Percentiles rank a stretch among this genome's conserved stretches.
phyloP scores from a whole-genome alignment of 306 rosid genomes.

The Dryas octopetala region DNA sequence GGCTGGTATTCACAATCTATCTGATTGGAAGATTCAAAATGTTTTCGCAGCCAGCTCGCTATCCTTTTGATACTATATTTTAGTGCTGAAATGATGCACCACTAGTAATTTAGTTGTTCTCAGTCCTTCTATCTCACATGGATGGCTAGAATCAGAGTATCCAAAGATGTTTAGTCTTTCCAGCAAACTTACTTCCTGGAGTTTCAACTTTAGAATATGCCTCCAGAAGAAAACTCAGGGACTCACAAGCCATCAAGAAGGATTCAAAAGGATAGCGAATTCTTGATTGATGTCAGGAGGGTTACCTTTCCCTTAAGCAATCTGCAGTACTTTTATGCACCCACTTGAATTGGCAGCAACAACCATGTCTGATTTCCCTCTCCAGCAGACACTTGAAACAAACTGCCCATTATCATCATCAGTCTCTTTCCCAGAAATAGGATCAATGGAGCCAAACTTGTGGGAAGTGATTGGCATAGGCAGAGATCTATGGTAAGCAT shows the following conservation, averaged over 20 bases:
- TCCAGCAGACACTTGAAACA: constrained; percentile 98
- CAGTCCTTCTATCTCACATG: constrained; percentile 11
- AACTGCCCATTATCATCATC: constrained; percentile 81
- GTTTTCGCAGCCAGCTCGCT: not conserved
- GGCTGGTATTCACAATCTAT: not conserved
- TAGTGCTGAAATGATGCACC: constrained; percentile 11
- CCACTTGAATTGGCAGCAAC: constrained; percentile 93
- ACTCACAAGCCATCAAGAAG: constrained; percentile 16
- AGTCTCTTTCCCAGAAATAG: constrained; percentile 80
- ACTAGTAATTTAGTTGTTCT: not conserved
- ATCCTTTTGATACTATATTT: not conserved
- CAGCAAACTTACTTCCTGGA: constrained; percentile 11
- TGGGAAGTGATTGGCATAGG: constrained; percentile 85
- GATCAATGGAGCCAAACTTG: constrained; percentile 82
- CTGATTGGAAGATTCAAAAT: constrained; percentile 5
- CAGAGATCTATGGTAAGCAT: constrained; percentile 72
- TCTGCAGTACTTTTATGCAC: constrained; percentile 77
- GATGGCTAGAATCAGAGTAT: constrained; percentile 26
- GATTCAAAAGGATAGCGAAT: not conserved
- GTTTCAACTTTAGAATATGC: constrained; percentile 22
- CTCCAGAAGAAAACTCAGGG: constrained; percentile 22
- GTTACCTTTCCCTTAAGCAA: constrained; percentile 50
- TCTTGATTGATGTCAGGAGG: constrained; percentile 10
- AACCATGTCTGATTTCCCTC: constrained; percentile 74
- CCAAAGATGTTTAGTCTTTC: constrained; percentile 4